phyloP scores from a whole-genome alignment of 2,329 filamentous ascomycete genomes.

The Colletotrichum salicis region DNA sequence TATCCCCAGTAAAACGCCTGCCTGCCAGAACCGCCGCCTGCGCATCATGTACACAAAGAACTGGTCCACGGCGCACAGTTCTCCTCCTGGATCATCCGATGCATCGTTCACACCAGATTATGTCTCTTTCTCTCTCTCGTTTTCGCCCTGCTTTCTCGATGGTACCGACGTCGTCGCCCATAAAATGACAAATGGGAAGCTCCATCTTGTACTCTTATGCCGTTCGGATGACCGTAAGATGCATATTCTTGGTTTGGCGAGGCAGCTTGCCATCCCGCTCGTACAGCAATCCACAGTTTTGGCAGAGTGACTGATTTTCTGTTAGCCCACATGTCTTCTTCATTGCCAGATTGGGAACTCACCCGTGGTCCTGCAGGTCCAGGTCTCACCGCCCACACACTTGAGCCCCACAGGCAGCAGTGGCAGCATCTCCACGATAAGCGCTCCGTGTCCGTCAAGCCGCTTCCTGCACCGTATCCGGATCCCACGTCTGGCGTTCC shows the following conservation, averaged over 20 bases:
- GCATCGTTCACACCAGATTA: background rate
- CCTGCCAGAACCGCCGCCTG: slow-evolving; percentile 12
- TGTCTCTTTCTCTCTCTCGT: background rate
- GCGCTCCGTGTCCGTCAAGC: slow-evolving; percentile 81
- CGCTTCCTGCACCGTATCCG: slow-evolving; percentile 76
- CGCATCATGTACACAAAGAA: slow-evolving; percentile 25
- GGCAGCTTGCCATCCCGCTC: slow-evolving; percentile 88
- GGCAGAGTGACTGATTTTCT: slow-evolving; percentile 77
- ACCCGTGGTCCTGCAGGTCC: slow-evolving; percentile 87
- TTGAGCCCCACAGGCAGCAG: slow-evolving; percentile 87
- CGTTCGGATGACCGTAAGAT: slow-evolving; percentile 33
- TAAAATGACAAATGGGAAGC: background rate
- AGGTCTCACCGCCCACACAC: slow-evolving; percentile 95
- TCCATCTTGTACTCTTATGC: slow-evolving; percentile 6
- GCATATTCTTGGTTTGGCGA: slow-evolving; percentile 37
- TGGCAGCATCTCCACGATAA: slow-evolving; percentile 88
- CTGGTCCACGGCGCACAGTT: background rate
- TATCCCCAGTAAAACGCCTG: slow-evolving; percentile 31
- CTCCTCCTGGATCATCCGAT: slow-evolving; percentile 45
- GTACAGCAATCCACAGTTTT: slow-evolving; percentile 90
- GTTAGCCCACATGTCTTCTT: slow-evolving; percentile 1
- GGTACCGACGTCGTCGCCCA: background rate
- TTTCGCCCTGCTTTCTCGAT: background rate
- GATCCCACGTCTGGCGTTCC: slow-evolving; percentile 81
- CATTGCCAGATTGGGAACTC: slow-evolving; percentile 52